Conservation (phyloP, 2,329 filamentous ascomycete species). For the Talaromyces sp. region DNA sequence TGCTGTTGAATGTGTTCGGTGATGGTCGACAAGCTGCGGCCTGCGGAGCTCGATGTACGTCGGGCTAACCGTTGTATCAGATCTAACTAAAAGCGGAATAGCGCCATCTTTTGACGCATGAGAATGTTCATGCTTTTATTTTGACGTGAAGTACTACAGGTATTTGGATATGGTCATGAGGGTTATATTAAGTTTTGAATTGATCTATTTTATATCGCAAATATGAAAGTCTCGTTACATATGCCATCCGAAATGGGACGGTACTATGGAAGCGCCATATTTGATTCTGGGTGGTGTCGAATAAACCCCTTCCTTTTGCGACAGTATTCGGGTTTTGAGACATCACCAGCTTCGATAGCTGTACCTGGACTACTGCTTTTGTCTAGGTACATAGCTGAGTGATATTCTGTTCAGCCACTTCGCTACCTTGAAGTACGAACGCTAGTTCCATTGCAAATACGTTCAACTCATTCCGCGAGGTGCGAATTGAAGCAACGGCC, state of each 20-base stretch:
- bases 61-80: not conserved
- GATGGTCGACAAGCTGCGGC: slow-evolving; percentile 5
- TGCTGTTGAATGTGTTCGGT: not conserved
- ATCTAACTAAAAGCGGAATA: not conserved
- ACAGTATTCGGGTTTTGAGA: not conserved
- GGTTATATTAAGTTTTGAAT: not conserved
- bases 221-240: not conserved
- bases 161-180: not conserved
- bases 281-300: not conserved
- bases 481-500: not conserved
- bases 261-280: not conserved
- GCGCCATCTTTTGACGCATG: not conserved
- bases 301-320: not conserved
- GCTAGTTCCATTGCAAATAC: not conserved
- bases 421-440: not conserved
- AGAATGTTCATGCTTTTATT: not conserved
- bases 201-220: not conserved
- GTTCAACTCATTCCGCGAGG: not conserved
- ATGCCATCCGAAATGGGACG: not conserved
- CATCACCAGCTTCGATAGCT: too few species aligned
- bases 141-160: not conserved
- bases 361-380: not conserved
- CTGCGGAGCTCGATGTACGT: slow-evolving; percentile 7
- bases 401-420: not conserved
- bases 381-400: not conserved